Evolutionary conservation across 257 asterid genomes (phyloP), one percentile per base, ranked within the genome.

Genomic region (Osmanthus fragrans): DNA sequence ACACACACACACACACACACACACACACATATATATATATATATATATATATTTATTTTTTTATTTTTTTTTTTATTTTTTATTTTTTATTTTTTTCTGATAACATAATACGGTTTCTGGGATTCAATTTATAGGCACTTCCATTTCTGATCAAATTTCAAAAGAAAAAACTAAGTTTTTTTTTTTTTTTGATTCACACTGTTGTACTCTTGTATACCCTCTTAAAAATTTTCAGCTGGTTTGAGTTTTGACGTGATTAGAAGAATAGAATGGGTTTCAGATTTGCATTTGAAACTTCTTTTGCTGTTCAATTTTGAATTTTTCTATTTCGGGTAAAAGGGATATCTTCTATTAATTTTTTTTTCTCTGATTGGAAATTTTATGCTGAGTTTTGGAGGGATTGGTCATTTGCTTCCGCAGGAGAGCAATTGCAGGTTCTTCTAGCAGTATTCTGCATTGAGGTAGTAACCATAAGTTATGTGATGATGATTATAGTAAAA

Each of bases 81-180:
- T n/a, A n/a, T n/a, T n/a, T n/a, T n/a, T n/a, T n/a, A n/a, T 82
- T 70, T 45, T 66, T 80, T 74, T 77, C 81, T 82, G 29, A 47
- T 71, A 29, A 36, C 56, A 77, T 67, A 37, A 54, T 76, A 76
- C 83, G 84, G 85, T 78, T 86, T 81, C 77, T 71, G 80, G 77
- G 45, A 71, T 71, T 83, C 75, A 63, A 37, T n/a, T 66, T 21
- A 37, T 10, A 37, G n/a, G 5, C 40, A 13, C 49, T 36, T 30
- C 25, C 12, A 56, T 70, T 65, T 75, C 47, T 56, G 25, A 18
- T 56, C 25, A 34, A 73, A 73, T 71, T 51, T 63, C 40, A 40
- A 12, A 25, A 47, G 69, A 27, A 18, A 16, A 10, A 47, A 60
- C 25, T 64, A 72, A 65, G 34, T 9, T 36, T 73, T 72, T 51